These are phyloP conservation scores for Viridothelium virens DNA, from an alignment of 495 filamentous ascomycete genomes.

Conservation along the genomic window DNA sequence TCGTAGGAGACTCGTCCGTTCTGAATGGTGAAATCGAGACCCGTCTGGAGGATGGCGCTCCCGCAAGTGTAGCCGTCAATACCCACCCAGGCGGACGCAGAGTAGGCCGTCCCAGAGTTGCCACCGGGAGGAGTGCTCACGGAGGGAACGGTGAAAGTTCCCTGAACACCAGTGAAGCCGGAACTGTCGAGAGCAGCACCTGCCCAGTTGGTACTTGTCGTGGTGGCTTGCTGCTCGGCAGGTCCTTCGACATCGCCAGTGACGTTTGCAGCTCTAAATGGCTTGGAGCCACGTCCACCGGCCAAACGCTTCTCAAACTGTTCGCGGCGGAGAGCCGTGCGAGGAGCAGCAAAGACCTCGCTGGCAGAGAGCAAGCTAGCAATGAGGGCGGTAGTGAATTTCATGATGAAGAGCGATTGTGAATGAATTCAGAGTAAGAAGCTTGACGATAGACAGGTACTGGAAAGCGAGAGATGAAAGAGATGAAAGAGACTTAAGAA, in stretches of 20 bases:
- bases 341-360: constrained; percentile 4
- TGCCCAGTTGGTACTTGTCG: constrained; percentile 18
- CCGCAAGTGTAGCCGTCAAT: constrained; percentile 54
- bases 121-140: constrained; percentile 36
- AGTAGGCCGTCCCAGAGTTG: constrained; percentile 36
- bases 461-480: background rate
- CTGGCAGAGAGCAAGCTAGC: constrained; percentile 6
- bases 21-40: constrained; percentile 49
- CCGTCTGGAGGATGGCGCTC: constrained; percentile 53
- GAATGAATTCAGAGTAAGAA: background rate
- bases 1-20: constrained; percentile 38
- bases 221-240: background rate
- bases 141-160: constrained; percentile 21
- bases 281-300: background rate
- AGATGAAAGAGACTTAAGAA: background rate
- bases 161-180: constrained; percentile 15
- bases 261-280: background rate
- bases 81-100: constrained; percentile 56
- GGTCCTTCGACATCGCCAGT: background rate
- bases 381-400: background rate
- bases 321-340: background rate
- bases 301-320: background rate
- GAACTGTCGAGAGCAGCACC: constrained; percentile 16
- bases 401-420: constrained; percentile 4
- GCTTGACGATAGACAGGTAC: background rate